Percentiles rank a stretch among this genome's conserved stretches.
These are phyloP conservation scores for Plantago coronopus DNA, from an alignment of 305 asterid genomes.

Conservation along the genomic window DNA sequence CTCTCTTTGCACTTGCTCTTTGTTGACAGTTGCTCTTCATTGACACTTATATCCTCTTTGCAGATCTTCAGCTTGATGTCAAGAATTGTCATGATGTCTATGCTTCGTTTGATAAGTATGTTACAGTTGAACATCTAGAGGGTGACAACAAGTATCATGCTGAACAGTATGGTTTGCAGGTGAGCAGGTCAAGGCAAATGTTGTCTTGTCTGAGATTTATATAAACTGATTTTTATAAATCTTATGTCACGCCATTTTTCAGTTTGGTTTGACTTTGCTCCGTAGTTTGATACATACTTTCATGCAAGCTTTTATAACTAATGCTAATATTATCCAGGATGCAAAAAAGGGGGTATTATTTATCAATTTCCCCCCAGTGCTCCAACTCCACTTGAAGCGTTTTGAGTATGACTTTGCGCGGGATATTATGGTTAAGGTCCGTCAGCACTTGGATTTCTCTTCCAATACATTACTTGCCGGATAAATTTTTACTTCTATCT, in stretches of 20 bases:
- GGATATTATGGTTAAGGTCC: slow-evolving; percentile 97
- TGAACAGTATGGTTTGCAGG: slow-evolving; percentile 90
- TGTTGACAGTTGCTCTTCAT: not conserved
- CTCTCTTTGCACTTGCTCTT: not conserved
- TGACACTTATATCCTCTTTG: not conserved
- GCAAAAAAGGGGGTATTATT: slow-evolving; percentile 95
- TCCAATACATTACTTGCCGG: not conserved
- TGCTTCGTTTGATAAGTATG: slow-evolving; percentile 95
- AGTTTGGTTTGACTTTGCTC: not conserved
- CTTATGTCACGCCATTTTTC: not conserved
- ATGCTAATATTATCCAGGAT: slow-evolving; percentile 46
- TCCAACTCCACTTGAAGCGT: slow-evolving; percentile 94
- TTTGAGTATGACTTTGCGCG: slow-evolving; percentile 88
- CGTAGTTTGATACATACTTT: not conserved
- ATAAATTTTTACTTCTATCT: not conserved
- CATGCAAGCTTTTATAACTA: not conserved
- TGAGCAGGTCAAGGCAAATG: slow-evolving; percentile 15
- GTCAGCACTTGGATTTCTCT: slow-evolving; percentile 27
- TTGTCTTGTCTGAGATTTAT: not conserved
- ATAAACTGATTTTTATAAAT: not conserved
- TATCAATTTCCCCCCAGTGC: slow-evolving; percentile 94
- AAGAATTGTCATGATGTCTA: slow-evolving; percentile 92
- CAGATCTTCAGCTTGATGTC: slow-evolving; percentile 97
- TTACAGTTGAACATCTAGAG: slow-evolving; percentile 87
- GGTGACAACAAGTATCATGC: slow-evolving; percentile 96